Base-by-base conservation (phyloP, 2,329 filamentous ascomycete genomes). In the Neonectria faginata region DNA sequence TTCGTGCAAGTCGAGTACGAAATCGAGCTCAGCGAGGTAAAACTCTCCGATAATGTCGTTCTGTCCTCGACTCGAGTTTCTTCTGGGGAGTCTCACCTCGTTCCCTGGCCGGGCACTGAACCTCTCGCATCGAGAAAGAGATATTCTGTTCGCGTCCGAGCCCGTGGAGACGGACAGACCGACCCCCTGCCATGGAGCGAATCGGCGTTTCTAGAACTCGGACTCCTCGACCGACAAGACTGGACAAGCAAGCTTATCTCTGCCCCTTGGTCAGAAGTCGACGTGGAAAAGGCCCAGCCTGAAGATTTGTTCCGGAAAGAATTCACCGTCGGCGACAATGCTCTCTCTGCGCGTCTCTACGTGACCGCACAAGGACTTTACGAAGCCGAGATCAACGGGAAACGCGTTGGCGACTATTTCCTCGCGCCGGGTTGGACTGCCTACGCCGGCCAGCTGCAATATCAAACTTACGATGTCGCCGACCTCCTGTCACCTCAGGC, bases 381-480 rank as follows among this genome's bases (percentile, higher is more conserved):
- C 55, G 76, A 80, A 36, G 79, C 79, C 0, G 78, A 78, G 31
- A 79, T 86, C 57, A 85, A 86, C 47, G 83, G 81, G 0, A 66
- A 73, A 1, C 66, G 71, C 7, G 76, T 84, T 5, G 79, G 79
- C 0, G 77, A 79, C 25, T 65, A 75, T 4, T 77, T 80, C 14
- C 76, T 85, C 45, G 81, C 84, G 33, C 84, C 84, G 0, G 84
- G 84, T 0, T 87, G 84, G 83, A 81, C 81, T 39, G 79, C 79
- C 9, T 88, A 87, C 64, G 74, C 80, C 0, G 74, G 81, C 44
- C 78, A 84, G 3, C 76, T 83, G 12, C 74, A 79, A 0, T 88
- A 87, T 60, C 80, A 87, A 63, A 83, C 81, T 0, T 84, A 82
- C 60, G 85, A 88, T 66, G 81, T 87, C 1, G 80, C 78, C 0